A percentile compares a stretch with the other conserved stretches of the same genome.
Conservation (phyloP, 139 green algal genomes). For the Chlamydomonas sp. region DNA sequence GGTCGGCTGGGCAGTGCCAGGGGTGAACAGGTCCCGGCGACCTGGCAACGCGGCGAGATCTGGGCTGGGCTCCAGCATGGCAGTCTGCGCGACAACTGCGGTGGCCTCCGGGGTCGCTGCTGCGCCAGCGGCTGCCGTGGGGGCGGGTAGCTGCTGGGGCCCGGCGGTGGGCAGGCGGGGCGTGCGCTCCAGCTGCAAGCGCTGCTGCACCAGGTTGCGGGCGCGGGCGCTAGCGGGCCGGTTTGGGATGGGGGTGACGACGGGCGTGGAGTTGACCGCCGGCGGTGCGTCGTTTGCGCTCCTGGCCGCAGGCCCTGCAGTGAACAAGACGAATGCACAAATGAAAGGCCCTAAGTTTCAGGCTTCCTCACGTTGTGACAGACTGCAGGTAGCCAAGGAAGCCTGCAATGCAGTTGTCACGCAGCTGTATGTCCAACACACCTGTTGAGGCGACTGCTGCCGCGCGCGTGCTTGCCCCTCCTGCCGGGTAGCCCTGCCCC, state of each 20-base stretch:
- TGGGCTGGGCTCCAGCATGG: no score
- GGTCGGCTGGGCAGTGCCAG: background rate
- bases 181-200: background rate
- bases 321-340: no score
- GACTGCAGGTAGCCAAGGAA: no score
- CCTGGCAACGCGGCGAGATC: no score
- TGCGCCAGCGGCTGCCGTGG: background rate
- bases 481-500: background rate
- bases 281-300: background rate
- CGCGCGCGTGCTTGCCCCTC: background rate
- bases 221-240: background rate
- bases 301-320: no score
- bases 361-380: no score
- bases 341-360: no score
- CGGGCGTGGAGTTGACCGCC: background rate
- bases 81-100: no score
- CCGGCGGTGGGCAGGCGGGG: background rate
- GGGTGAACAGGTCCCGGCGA: background rate
- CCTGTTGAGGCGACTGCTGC: background rate
- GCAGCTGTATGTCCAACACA: no score
- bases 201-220: conserved; percentile 1
- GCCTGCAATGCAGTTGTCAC: no score
- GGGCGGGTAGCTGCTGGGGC: background rate
- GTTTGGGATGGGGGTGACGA: background rate
- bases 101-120: background rate